Evolutionary conservation across 768 basidiomycete genomes (phyloP), one percentile per base, ranked within the genome.

Genomic region (Steccherinum ochraceum): DNA sequence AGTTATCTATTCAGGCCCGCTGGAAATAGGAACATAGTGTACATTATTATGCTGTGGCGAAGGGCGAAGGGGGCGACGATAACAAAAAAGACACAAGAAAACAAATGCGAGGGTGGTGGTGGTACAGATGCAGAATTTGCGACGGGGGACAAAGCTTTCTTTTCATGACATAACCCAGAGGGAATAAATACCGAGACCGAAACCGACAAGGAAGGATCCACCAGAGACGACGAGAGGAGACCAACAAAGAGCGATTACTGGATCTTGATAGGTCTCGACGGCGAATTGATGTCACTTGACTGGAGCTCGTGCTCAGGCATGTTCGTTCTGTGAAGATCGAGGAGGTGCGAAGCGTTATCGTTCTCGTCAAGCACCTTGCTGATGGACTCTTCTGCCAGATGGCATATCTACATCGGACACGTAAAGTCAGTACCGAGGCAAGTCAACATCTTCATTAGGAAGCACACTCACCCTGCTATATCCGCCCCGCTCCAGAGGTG

Each of bases 381-480:
- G 44, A 91, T 84, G 1, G 89, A 90, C 51, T 78, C 73, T 63
- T 84, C 82, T 13, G 84, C 86, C 10, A 85, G 74, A 54, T 81
- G 74, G 59, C 86, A 87, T 3, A 81, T 79, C 86, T 89, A 39
- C 39, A 30, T 30, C n/a, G 30, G 40, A 41, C 20, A 35, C 7
- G 16, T 35, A 16, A 35, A 7, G 41, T 39, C 35, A 39, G 35
- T n/a, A 39, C n/a, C n/a, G 35, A n/a, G n/a, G 26, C 16, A 21
- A 42, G 45, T 25, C 40, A 42, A 45, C 16, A 16, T 16, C 27
- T 46, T 23, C 48, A 43, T 26, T 43, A 23, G 40, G 26, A 50
- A 43, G 25, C 3, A n/a, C 50, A 71, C 78, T 56, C 60, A 80
- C 78, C 58, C 76, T 69, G 50, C 72, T 72, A 54, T 81, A 80